Conservation (phyloP, 306 rosid species). For the Inga leiocalycina region DNA sequence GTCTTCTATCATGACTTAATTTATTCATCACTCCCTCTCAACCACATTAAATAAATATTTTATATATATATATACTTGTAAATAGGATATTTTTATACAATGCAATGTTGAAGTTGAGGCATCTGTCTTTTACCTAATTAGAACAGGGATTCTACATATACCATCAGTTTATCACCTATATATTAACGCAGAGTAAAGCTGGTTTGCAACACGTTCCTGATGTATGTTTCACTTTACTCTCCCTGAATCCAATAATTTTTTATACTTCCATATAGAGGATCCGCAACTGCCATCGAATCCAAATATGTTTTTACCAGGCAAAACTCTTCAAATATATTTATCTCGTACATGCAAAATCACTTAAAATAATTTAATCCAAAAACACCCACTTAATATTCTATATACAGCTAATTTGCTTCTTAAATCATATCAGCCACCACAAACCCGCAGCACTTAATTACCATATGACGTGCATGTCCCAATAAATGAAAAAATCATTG, state of each 20-base stretch:
- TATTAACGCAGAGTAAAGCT: too few species aligned
- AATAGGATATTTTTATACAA: not conserved
- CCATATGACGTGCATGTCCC: not conserved
- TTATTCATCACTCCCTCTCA: not conserved
- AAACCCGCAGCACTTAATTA: not conserved
- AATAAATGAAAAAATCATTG: not conserved
- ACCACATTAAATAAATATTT: not conserved
- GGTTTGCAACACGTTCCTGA: not conserved
- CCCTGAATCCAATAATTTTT: not conserved
- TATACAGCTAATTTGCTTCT: too few species aligned
- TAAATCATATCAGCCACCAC: not conserved
- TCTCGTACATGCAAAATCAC: too few species aligned
- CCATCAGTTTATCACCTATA: not conserved
- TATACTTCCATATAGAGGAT: not conserved
- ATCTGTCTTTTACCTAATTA: not conserved
- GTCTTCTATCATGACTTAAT: not conserved
- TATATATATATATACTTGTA: not conserved
- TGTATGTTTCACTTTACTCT: not conserved
- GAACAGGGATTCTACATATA: not conserved
- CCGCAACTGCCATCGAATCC: not conserved
- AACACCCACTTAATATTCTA: too few species aligned
- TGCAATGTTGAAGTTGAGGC: not conserved
- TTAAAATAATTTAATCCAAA: too few species aligned
- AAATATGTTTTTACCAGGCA: not conserved
- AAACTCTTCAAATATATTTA: too few species aligned